Evolutionary conservation across 345 rosid genomes (phyloP).

Genomic region (Camelina hispida): DNA sequence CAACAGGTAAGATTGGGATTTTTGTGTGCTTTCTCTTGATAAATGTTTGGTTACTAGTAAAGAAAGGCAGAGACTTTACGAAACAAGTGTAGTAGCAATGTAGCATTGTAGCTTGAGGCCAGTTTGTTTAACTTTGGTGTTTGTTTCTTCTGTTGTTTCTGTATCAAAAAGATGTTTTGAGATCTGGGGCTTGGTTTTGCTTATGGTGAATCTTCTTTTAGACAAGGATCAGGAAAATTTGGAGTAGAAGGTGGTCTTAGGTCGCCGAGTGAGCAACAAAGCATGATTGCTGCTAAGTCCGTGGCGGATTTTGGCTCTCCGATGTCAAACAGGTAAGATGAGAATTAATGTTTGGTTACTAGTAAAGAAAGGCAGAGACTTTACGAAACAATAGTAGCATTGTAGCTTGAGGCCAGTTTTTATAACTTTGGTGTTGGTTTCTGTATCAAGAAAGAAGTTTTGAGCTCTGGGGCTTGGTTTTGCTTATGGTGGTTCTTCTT

Average conservation of each 20-base stretch:
- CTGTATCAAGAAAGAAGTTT: constrained; percentile 15
- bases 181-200: constrained; percentile 18
- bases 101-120: not conserved
- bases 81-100: not conserved
- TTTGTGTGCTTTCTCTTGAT: not conserved
- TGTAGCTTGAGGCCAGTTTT: not conserved
- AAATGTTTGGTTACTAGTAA: constrained; percentile 2
- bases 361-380: not conserved
- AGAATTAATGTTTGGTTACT: not conserved
- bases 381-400: not conserved
- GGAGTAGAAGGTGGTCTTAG: constrained; percentile 24
- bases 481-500: constrained; percentile 12
- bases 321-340: constrained; percentile 12
- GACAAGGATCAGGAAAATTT: constrained; percentile 24
- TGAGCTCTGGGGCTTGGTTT: constrained; percentile 26
- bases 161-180: constrained; percentile 14
- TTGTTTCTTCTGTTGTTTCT: constrained; percentile 12
- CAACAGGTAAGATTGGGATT: constrained; percentile 4
- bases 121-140: not conserved
- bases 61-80: not conserved
- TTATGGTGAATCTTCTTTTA: constrained; percentile 12
- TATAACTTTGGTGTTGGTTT: constrained; percentile 8
- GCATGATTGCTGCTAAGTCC: constrained; percentile 58
- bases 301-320: constrained; percentile 48
- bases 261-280: constrained; percentile 68